Base-by-base conservation (phyloP, 2,329 filamentous ascomycete species). In the Claviceps capensis region DNA sequence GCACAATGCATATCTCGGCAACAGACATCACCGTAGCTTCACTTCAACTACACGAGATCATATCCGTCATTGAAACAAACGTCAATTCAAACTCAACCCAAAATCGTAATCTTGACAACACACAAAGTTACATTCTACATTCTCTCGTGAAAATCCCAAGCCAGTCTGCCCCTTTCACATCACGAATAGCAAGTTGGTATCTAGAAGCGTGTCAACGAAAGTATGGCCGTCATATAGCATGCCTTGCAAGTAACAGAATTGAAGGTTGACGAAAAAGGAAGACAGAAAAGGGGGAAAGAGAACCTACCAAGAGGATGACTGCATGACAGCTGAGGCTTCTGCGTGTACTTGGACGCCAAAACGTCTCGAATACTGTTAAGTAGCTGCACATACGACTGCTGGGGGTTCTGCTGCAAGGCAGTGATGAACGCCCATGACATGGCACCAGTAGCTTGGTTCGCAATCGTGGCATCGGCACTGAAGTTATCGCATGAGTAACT, bases 401-500 rank as follows among this genome's bases (percentile, higher is more conserved):
- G 85, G 1, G 88, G 88, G 64, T 95, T 95, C 73, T 90, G 88
- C 75, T 86, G 90, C 63, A 97, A 77, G 19, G 90, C 85, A 1
- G 78, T 82, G 67, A 98, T 93, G 67, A 98, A 98, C 2, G 93
- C 93, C 82, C 86, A 96, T 3, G 89, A 95, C 93, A 98, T 97
- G 67, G 93, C 93, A 52, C 93, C 93, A 0, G 93, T 98, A 37
- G 93, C 91, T 70, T 96, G 79, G 52, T 88, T 82, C 44, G 78
- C 81, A 59, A 97, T 96, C 30, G 82, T 86, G 13, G 93, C 90
- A 67, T 98, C 93, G 70, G 88, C 86, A 54, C 89, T 95, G 49
- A 17, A 16, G 9, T 65, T 61, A 49, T 51, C 42, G 46, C 17
- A 52, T 50, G 38, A 47, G 19, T 46, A 13, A 16, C 26, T 26